These are phyloP conservation scores for Rhodotorula diobovata DNA, from an alignment of 768 basidiomycete genomes.

Conservation along the genomic window DNA sequence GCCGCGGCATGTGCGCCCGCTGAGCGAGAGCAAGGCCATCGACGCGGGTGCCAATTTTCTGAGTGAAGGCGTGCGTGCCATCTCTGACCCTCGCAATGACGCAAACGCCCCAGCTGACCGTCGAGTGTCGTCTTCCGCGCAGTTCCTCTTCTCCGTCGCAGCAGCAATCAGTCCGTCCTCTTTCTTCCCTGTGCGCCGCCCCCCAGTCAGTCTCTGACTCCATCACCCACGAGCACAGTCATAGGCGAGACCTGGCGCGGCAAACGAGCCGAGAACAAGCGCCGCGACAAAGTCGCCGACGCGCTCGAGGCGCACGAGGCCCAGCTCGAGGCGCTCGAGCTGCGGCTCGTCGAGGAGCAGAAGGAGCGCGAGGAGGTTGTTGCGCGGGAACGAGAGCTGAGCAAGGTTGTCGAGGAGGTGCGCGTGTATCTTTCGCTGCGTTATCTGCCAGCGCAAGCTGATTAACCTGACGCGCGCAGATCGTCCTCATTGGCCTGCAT, in stretches of 20 bases:
- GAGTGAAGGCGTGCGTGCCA: slow-evolving; percentile 16
- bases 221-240: neutral
- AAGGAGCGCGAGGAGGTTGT: neutral
- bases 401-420: slow-evolving; percentile 34
- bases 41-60: slow-evolving; percentile 38
- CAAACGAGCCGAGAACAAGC: slow-evolving; percentile 12
- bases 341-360: slow-evolving; percentile 2
- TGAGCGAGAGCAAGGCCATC: slow-evolving; percentile 35
- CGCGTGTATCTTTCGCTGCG: neutral
- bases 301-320: slow-evolving; percentile 13
- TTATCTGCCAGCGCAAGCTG: too few relatives aligned
- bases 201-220: neutral
- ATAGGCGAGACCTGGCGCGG: slow-evolving; percentile 34
- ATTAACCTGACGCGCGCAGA: neutral
- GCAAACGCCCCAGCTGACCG: too few relatives aligned
- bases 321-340: slow-evolving; percentile 8
- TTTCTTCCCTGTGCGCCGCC: neutral
- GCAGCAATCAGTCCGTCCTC: slow-evolving; percentile 20
- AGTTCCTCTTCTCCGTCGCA: slow-evolving; percentile 25
- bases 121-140: neutral
- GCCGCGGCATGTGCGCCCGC: slow-evolving; percentile 33
- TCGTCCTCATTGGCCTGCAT: slow-evolving; percentile 34
- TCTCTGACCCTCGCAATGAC: neutral
- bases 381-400: slow-evolving; percentile 17
- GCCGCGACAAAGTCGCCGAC: slow-evolving; percentile 26